phyloP scores from a whole-genome alignment of 176 grass and related monocot species.

The Urochloa ruziziensis region DNA sequence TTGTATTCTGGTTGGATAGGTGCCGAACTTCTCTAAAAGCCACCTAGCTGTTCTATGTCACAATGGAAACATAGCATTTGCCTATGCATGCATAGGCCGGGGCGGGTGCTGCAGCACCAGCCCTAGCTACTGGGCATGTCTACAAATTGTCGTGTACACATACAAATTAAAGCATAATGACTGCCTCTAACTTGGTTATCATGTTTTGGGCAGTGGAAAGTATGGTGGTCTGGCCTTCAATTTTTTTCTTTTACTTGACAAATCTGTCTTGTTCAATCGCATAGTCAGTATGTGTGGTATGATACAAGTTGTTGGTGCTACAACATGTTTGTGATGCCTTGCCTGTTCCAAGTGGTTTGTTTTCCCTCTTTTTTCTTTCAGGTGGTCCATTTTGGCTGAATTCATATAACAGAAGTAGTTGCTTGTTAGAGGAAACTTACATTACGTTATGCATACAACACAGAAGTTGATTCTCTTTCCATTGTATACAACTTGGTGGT shows the following conservation, averaged over 20 bases:
- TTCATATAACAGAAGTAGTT: background rate
- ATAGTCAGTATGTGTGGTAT: background rate
- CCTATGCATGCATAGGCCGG: too few relatives aligned
- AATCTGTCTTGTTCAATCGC: background rate
- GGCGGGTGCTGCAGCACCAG: too few relatives aligned
- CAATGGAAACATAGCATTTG: too few relatives aligned
- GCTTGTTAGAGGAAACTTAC: background rate
- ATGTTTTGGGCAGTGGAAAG: conserved; percentile 3
- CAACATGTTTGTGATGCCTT: background rate
- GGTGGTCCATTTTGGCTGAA: background rate
- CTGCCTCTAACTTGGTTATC: conserved; percentile 15
- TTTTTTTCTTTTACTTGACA: background rate
- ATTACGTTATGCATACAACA: background rate
- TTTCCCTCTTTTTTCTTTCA: too few relatives aligned
- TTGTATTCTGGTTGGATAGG: too few relatives aligned
- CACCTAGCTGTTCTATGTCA: too few relatives aligned
- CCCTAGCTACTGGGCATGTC: background rate
- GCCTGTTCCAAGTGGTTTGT: background rate
- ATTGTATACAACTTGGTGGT: background rate
- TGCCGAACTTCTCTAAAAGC: too few relatives aligned
- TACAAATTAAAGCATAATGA: background rate
- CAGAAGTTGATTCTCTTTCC: background rate
- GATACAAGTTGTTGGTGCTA: background rate
- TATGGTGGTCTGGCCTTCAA: background rate
- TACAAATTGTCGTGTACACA: background rate